Evolutionary conservation across 805 yeast species (phyloP).

Genomic region (Kodamaea hsintzibuensis): DNA sequence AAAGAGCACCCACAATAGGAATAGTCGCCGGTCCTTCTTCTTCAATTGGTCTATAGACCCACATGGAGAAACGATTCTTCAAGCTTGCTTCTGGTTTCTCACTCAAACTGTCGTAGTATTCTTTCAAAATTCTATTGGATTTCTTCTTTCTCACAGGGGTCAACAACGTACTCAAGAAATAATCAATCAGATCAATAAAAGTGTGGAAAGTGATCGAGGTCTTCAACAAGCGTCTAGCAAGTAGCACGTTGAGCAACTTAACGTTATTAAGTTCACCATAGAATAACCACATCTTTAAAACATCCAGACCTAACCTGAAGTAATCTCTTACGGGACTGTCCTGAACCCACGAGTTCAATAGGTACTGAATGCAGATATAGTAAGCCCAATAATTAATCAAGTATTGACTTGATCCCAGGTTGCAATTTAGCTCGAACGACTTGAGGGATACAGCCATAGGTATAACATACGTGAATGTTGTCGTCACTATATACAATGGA

Average conservation of each 20-base stretch:
- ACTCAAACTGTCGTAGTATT: no score
- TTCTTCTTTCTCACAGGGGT: no score
- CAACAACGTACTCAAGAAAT: no score
- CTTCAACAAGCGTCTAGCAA: slow-evolving; percentile 5
- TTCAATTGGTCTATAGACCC: no score
- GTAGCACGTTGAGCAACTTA: slow-evolving; percentile 6
- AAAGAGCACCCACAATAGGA: no score
- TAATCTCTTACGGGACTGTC: not conserved
- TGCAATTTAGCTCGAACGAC: slow-evolving; percentile 7
- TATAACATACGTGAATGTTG: slow-evolving; percentile 8
- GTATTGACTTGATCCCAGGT: slow-evolving; percentile 10
- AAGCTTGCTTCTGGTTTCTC: no score
- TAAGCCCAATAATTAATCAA: slow-evolving; percentile 17
- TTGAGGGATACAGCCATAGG: slow-evolving; percentile 14
- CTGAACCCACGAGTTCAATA: not conserved
- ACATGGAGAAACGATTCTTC: no score
- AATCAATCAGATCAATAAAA: not conserved
- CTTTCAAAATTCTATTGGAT: no score
- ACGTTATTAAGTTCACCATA: slow-evolving; percentile 13
- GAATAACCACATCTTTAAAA: slow-evolving; percentile 13
- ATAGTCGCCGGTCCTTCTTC: no score
- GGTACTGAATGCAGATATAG: slow-evolving; percentile 7
- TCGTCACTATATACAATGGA: not conserved
- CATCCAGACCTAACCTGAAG: not conserved
- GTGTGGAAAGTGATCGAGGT: not conserved